Base-by-base conservation (phyloP, 345 rosid genomes). In the Melaleuca quinquenervia region DNA sequence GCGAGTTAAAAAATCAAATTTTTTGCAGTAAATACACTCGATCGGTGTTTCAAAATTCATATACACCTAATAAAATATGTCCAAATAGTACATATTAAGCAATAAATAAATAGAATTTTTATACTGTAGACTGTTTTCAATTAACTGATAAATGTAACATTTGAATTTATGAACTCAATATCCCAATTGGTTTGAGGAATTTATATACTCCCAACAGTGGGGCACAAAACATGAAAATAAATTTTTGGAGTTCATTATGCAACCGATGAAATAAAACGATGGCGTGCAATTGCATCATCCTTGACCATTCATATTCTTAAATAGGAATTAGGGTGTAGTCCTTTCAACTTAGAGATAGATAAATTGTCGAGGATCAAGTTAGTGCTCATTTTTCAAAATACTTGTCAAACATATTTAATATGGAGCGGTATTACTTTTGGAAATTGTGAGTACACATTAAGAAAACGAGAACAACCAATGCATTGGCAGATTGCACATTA, bases 141-240 rank as follows among this genome's bases (percentile, higher is more conserved):
- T 64, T 16, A 32, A 22, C 16, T 18, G 44, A 16, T 6, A 6
- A 10, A 29, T 1, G 5, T 8, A 1, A 3, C 32, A 12, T 12
- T 0, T 16, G 6, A 18, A 64, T 8, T 16, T 58, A 6, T 64
- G 3, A 5, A 32, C 0, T 7, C 2, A 3, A 62, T 29, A 0
- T 0, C 22, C 3, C 11, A 0, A 1, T 62, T 0, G 3, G 6
- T 29, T 0, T 0, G 32, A 6, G 12, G 12, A 27, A 60, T 27
- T 1, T 27, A 6, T 27, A 13, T 14, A 13, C 8, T 27, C 5
- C 1, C n/a, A 55, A 11, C 3, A 22, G 6, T 22, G n/a, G 58
- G 8, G 6, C 1, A 5, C 14, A 2, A 12, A 0, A 0, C 20
- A 0, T 41, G 15, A 29, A 62, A 14, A 7, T 18, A 6, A 32